phyloP scores from a whole-genome alignment of 129 eudicot species.

The Silybum marianum region DNA sequence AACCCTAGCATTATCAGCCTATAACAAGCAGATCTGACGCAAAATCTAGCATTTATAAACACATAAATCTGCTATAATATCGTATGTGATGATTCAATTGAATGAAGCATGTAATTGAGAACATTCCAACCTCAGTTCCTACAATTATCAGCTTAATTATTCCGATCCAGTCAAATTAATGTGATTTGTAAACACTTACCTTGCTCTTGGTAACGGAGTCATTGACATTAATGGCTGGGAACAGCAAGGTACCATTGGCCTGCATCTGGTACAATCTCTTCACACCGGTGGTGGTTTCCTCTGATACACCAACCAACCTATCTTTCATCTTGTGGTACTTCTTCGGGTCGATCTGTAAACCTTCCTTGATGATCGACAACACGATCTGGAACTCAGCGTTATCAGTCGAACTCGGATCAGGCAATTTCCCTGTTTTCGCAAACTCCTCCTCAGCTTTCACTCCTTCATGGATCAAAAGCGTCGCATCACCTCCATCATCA shows the following conservation, averaged over 20 bases:
- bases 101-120: constrained; percentile 1
- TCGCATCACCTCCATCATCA: constrained; percentile 50
- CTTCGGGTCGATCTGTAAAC: constrained; percentile 37
- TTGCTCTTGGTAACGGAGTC: constrained; percentile 54
- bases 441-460: constrained; percentile 54
- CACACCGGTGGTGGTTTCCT: constrained; percentile 60
- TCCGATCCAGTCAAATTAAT: not conserved
- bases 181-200: constrained; percentile 12
- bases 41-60: not conserved
- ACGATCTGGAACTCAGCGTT: constrained; percentile 43
- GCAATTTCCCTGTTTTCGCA: constrained; percentile 34
- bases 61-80: not conserved
- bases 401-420: constrained; percentile 42
- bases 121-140: not conserved
- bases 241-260: constrained; percentile 49
- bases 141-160: constrained; percentile 17
- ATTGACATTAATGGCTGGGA: constrained; percentile 52
- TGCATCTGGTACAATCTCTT: constrained; percentile 71
- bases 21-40: constrained; percentile 13
- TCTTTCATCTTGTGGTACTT: constrained; percentile 58
- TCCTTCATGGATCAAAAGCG: constrained; percentile 45
- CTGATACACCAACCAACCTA: constrained; percentile 54
- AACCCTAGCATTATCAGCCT: not conserved
- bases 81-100: not conserved
- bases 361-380: constrained; percentile 40